These are phyloP conservation scores for Helminthosporium solani DNA, from an alignment of 2,329 filamentous ascomycete species.

Conservation along the genomic window DNA sequence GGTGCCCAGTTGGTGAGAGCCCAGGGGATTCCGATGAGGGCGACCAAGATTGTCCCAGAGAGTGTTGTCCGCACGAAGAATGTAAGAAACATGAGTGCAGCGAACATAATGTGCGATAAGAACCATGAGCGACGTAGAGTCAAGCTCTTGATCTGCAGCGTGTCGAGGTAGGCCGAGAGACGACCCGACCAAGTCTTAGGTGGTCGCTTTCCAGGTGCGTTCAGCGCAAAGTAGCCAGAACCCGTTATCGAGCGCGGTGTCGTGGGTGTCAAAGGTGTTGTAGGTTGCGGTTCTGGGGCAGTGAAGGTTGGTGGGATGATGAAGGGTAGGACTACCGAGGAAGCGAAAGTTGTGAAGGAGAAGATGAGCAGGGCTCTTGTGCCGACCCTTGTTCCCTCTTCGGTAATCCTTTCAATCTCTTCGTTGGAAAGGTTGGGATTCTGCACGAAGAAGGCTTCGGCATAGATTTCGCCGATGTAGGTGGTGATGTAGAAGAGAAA, in stretches of 20 bases:
- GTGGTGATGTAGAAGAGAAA: slow-evolving; percentile 95
- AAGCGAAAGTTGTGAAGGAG: slow-evolving; percentile 76
- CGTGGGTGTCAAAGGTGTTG: slow-evolving; percentile 44
- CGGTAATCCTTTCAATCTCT: slow-evolving; percentile 78
- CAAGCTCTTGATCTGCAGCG: slow-evolving; percentile 74
- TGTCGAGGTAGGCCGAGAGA: slow-evolving; percentile 50
- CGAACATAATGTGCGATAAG: slow-evolving; percentile 79
- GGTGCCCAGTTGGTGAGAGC: slow-evolving; percentile 91
- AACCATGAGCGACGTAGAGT: slow-evolving; percentile 90
- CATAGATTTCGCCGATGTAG: slow-evolving; percentile 90
- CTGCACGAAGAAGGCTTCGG: slow-evolving; percentile 73
- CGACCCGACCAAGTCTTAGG: slow-evolving; percentile 25
- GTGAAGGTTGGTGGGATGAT: slow-evolving; percentile 80
- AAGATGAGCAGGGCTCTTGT: slow-evolving; percentile 89
- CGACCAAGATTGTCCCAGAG: slow-evolving; percentile 74
- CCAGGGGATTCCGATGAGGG: slow-evolving; percentile 85
- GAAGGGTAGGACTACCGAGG: slow-evolving; percentile 82
- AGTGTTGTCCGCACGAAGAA: slow-evolving; percentile 72
- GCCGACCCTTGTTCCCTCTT: slow-evolving; percentile 80
- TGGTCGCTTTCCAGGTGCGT: slow-evolving; percentile 17
- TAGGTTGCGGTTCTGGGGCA: slow-evolving; percentile 42
- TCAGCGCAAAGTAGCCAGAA: slow-evolving; percentile 37
- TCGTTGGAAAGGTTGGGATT: slow-evolving; percentile 75
- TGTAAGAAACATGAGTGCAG: slow-evolving; percentile 77
- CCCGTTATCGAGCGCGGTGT: slow-evolving; percentile 36